Evolutionary conservation across 495 filamentous ascomycete species (phyloP).

Genomic region (Patellaria atrata): DNA sequence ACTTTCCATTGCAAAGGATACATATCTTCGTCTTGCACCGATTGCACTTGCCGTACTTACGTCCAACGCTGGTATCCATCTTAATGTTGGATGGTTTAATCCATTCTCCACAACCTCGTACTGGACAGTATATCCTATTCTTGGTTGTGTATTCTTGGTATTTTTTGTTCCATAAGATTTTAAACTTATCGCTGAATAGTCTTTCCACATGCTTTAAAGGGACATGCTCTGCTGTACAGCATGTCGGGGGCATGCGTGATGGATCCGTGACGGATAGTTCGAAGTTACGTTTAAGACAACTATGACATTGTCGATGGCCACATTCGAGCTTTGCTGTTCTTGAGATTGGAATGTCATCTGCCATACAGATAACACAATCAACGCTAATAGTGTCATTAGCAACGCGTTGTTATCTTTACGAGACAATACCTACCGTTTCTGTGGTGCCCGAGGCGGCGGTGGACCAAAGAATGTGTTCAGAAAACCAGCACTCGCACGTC

Average conservation of each 20-base stretch:
- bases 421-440: too few relatives aligned
- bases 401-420: too few relatives aligned
- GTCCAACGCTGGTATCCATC: conserved; percentile 31
- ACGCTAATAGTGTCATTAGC: too few relatives aligned
- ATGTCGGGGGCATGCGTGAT: conserved; percentile 64
- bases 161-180: conserved; percentile 62
- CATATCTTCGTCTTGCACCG: conserved; percentile 65
- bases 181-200: conserved; percentile 58
- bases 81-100: conserved; percentile 55
- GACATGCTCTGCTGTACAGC: conserved; percentile 58
- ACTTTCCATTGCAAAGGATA: conserved; percentile 51
- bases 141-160: conserved; percentile 58
- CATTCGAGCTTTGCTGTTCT: conserved; percentile 57
- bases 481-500: too few relatives aligned
- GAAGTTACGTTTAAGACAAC: conserved; percentile 59
- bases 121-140: conserved; percentile 62
- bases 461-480: too few relatives aligned
- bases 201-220: conserved; percentile 59
- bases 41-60: conserved; percentile 46
- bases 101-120: conserved; percentile 54
- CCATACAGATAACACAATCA: conserved; percentile 54
- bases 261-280: conserved; percentile 58
- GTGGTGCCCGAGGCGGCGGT: too few relatives aligned
- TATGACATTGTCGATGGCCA: conserved; percentile 61
- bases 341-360: conserved; percentile 41